A percentile compares a stretch with the other conserved stretches of the same genome.
Evolutionary conservation across 306 rosid species (phyloP).

Genomic region (Fragaria iinumae): DNA sequence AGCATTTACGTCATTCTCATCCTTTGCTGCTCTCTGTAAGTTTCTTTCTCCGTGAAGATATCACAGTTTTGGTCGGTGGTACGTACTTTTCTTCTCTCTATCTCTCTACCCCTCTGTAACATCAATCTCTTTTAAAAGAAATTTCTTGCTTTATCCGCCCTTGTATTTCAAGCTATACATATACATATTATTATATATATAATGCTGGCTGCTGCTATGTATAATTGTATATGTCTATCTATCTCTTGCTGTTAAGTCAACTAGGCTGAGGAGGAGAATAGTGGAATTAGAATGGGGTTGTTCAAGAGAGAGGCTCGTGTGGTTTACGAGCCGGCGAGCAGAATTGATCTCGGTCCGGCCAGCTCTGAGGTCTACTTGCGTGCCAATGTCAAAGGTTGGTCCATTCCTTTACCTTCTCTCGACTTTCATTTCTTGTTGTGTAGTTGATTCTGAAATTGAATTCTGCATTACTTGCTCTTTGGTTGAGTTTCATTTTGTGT

Average conservation of each 20-base stretch:
- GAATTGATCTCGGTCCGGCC: conserved; percentile 56
- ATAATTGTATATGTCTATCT: too few species aligned
- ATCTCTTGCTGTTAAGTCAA: background rate
- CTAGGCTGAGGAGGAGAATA: background rate
- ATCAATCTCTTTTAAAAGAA: background rate
- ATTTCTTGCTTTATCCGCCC: background rate
- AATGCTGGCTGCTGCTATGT: too few species aligned
- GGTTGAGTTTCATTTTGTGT: background rate
- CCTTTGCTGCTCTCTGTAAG: background rate
- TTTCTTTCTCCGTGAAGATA: background rate
- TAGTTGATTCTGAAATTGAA: background rate
- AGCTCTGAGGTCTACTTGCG: conserved; percentile 67
- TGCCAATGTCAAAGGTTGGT: conserved; percentile 78
- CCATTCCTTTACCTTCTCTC: background rate
- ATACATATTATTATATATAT: background rate
- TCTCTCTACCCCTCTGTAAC: too few species aligned
- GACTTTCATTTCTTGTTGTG: background rate
- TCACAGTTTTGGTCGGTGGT: background rate
- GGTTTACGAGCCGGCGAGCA: conserved; percentile 52
- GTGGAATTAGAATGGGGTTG: conserved; percentile 31
- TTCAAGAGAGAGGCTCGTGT: conserved; percentile 33
- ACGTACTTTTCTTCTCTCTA: background rate
- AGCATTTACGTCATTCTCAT: too few species aligned
- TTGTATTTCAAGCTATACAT: background rate
- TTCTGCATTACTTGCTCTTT: background rate